A percentile compares a stretch with the other conserved stretches of the same genome.
phyloP scores from a whole-genome alignment of 208 protist species.

The Herpetomonas tarakana region DNA sequence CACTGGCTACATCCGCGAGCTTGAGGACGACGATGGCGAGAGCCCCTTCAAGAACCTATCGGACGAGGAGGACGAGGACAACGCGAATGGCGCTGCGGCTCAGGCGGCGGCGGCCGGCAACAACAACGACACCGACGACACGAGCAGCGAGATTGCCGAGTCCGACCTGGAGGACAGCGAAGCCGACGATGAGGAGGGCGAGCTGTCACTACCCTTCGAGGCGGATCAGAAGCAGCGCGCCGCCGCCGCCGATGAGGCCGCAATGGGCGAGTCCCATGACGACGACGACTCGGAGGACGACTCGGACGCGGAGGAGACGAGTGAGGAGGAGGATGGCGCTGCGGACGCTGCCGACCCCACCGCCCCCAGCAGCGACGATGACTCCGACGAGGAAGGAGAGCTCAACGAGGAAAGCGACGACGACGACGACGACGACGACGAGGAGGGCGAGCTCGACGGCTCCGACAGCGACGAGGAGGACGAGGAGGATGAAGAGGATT shows the following conservation, averaged over 20 bases:
- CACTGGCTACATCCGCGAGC: slow-evolving; percentile 71
- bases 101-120: slow-evolving; percentile 9
- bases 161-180: slow-evolving; percentile 23
- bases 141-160: slow-evolving; percentile 15
- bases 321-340: slow-evolving; percentile 29
- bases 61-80: slow-evolving; percentile 16
- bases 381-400: slow-evolving; percentile 17
- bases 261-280: slow-evolving; percentile 35
- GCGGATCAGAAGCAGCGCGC: slow-evolving; percentile 19
- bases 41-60: slow-evolving; percentile 10
- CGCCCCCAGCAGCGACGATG: slow-evolving; percentile 20
- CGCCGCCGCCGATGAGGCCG: slow-evolving; percentile 34
- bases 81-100: slow-evolving; percentile 6
- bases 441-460: slow-evolving; percentile 13
- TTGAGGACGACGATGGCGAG: slow-evolving; percentile 51
- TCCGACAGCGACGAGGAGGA: slow-evolving; percentile 17
- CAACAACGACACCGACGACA: slow-evolving; percentile 11
- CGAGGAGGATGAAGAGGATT: slow-evolving; percentile 17
- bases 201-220: slow-evolving; percentile 14
- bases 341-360: slow-evolving; percentile 20
- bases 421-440: slow-evolving; percentile 12
- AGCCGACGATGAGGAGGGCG: slow-evolving; percentile 22
- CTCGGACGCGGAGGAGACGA: slow-evolving; percentile 31
- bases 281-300: slow-evolving; percentile 41
- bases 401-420: slow-evolving; percentile 16